Conservation (phyloP, 257 asterid genomes). For the Schizonepeta tenuifolia region DNA sequence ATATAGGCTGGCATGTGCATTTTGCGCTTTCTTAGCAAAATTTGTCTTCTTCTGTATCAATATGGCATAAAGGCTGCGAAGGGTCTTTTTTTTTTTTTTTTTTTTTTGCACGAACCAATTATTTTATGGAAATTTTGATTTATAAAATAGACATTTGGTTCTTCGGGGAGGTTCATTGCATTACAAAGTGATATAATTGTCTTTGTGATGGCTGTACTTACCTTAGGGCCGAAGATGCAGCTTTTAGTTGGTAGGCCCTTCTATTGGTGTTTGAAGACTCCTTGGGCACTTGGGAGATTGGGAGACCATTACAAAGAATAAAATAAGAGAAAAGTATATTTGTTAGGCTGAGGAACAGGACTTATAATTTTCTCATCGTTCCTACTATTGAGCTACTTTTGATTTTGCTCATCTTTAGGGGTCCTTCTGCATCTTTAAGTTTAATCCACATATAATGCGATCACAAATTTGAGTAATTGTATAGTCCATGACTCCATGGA, state of each 20-base stretch:
- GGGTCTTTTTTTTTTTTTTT: neutral
- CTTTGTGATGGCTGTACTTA: neutral
- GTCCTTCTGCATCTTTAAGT: neutral
- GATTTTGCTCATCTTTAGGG: neutral
- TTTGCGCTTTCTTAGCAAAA: neutral
- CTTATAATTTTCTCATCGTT: neutral
- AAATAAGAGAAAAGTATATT: neutral
- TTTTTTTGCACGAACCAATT: too few species aligned
- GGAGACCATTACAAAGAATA: neutral
- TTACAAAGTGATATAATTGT: conserved; percentile 1
- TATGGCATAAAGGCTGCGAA: neutral
- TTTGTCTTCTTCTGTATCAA: neutral
- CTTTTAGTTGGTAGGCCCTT: neutral
- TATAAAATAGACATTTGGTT: neutral
- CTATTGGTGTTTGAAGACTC: conserved; percentile 1
- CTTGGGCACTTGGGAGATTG: neutral
- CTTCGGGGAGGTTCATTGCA: neutral
- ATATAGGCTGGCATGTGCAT: neutral
- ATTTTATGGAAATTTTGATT: neutral
- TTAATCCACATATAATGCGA: neutral
- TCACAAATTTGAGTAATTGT: neutral
- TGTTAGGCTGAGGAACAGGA: neutral
- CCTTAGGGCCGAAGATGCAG: neutral
- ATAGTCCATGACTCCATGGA: neutral
- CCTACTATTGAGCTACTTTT: neutral